Conservation (phyloP, 352 stramenopile genomes). For the Blastocystis sp. region DNA sequence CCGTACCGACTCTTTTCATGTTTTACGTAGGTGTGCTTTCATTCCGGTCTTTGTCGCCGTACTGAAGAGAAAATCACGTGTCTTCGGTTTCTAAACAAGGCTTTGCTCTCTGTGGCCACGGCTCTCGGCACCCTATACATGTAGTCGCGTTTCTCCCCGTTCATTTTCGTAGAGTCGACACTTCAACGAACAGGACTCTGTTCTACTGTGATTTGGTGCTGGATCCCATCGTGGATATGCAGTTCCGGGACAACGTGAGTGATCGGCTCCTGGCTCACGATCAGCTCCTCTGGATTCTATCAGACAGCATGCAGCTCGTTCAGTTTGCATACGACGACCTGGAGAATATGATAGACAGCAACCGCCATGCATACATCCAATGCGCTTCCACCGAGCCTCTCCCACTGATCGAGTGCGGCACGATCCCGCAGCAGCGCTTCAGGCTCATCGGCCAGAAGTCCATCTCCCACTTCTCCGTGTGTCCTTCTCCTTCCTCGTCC, state of each 20-base stretch:
- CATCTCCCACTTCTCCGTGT: conserved; percentile 17
- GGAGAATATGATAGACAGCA: neutral
- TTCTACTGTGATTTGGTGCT: conserved; percentile 46
- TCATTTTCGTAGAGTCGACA: conserved; percentile 11
- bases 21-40: conserved; percentile 64
- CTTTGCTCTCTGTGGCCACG: conserved; percentile 1
- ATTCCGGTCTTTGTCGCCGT: conserved; percentile 37
- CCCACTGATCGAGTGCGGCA: conserved; percentile 25
- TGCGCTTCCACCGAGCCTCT: neutral
- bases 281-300: conserved; percentile 46
- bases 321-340: conserved; percentile 14
- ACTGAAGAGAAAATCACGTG: conserved; percentile 45
- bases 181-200: conserved; percentile 8
- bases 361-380: conserved; percentile 46
- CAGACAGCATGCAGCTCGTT: conserved; percentile 13
- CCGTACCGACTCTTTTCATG: neutral
- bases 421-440: conserved; percentile 47
- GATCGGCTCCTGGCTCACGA: neutral
- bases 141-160: neutral
- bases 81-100: conserved; percentile 2
- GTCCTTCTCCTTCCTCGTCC: neutral
- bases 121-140: conserved; percentile 58
- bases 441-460: conserved; percentile 5
- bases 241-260: neutral
- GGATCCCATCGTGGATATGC: conserved; percentile 30